Base-by-base conservation (phyloP, 2,329 filamentous ascomycete species). In the Ascochyta pisi region DNA sequence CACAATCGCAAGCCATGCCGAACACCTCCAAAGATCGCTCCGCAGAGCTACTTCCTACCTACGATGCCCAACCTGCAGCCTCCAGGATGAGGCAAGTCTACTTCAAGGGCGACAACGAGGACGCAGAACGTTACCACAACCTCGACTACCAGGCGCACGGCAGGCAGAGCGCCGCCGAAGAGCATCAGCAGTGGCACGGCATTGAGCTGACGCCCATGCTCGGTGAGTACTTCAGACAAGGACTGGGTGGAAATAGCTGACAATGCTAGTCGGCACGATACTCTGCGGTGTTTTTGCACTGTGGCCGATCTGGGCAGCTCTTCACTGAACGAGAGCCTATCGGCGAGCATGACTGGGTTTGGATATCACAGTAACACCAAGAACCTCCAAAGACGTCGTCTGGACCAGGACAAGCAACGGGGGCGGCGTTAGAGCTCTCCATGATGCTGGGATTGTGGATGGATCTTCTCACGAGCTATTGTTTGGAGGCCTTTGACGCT, bases 191-290 rank as follows among this genome's bases (percentile, higher is more conserved):
- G n/a, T 43, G 31, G 48, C 40, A 23, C 23, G 31, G 33, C 31
- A 23, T 38, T 10, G 31, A 50, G 40, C 16, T 38, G 16, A 38
- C 48, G 19, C 31, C 39, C 10, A 50, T 50, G 46, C 29, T 42
- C 22, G 38, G 46, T 50, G 29, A 42, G 46, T 41, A 15, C 9
- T 4, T 27, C 6, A 22, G 15, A 38, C 4, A 9, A n/a, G 3
- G 1, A 9, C 34, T 12, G 1, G 3, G 8, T 19, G 13, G 7
- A 35, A 26, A 9, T 8, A 3, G 23, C 39, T 43, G 23, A 43
- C n/a, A 27, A 9, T 13, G 12, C 6, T 16, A 38, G 40, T 6
- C 2, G 39, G 39, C 22, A 34, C 26, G 10, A 9, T 38, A 16
- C n/a, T 43, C 6, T 50, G 33, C 13, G 9, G 22, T 2, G 16